phyloP scores from a whole-genome alignment of 2,329 filamentous ascomycete species.

The Lasiodiplodia theobromae region DNA sequence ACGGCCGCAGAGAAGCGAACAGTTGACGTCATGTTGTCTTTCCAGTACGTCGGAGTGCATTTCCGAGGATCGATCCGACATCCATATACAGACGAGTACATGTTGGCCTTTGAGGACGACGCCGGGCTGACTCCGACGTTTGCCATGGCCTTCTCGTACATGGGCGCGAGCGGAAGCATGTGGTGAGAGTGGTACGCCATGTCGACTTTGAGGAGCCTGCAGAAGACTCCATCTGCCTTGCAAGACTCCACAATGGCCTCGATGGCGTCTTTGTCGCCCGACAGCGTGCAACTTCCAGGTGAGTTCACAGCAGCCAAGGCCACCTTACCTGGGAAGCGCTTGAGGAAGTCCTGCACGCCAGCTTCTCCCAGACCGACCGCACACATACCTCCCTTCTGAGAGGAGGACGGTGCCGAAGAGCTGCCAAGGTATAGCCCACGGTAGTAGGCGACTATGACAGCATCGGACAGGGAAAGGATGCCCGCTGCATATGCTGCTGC shows the following conservation, averaged over 20 bases:
- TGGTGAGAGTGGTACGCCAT: conserved; percentile 35
- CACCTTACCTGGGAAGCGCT: conserved; percentile 34
- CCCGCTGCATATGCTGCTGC: conserved; percentile 39
- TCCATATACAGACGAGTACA: too few species aligned
- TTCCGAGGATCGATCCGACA: conserved; percentile 26
- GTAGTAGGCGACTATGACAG: conserved; percentile 38
- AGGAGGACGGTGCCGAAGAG: background rate
- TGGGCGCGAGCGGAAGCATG: conserved; percentile 27
- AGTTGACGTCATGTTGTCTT: conserved; percentile 53
- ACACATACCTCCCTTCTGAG: conserved; percentile 43
- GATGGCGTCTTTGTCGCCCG: conserved; percentile 35
- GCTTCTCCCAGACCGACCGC: conserved; percentile 33
- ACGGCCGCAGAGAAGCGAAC: conserved; percentile 49
- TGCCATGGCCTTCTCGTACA: background rate
- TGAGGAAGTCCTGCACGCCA: conserved; percentile 7
- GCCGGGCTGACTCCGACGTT: background rate
- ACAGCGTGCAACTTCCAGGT: conserved; percentile 32
- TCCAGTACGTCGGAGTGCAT: conserved; percentile 51
- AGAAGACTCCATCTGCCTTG: conserved; percentile 30
- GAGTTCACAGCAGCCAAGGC: conserved; percentile 38
- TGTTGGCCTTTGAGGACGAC: background rate
- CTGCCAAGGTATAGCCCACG: conserved; percentile 29
- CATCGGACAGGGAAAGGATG: conserved; percentile 32
- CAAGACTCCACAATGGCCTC: conserved; percentile 20
- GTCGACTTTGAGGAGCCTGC: conserved; percentile 31